Evolutionary conservation across 768 basidiomycete species (phyloP), one percentile per base, ranked within the genome.

Genomic region (Mycena indigotica): DNA sequence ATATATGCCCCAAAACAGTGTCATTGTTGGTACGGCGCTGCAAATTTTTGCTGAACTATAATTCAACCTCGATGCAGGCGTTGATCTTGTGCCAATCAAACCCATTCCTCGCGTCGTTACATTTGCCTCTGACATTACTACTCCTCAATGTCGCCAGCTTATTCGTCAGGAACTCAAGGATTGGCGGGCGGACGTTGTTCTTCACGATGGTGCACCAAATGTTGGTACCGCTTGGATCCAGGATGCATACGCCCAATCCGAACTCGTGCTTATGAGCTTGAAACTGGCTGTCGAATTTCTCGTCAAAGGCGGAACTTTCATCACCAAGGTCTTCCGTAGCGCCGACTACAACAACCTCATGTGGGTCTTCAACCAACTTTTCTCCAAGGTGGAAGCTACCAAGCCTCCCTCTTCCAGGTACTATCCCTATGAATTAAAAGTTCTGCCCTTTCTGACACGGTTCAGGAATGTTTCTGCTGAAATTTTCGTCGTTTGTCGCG

Each of bases 191-290:
- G 97, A 99, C 69, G 85, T 98, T 52, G 95, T 99, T 15, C 84
- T 99, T 56, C 97, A 99, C 71, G 97, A 99, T 73, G 97, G 97
- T 77, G 97, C 97, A 38, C 97, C 97, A 23, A 99, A 99, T 72
- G 97, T 99, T 72, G 97, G 97, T 78, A 93, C 93, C 12, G 97
- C 97, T 13, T 99, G 97, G 97, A 85, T 98, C 63, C 97, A 98
- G 72, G 97, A 99, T 74, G 97, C 97, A 0, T 99, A 95, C 77
- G 85, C 86, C 60, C 97, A 99, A 70, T 93, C 93, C 28, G 97
- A 99, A 72, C 87, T 98, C 58, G 97, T 98, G 52, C 81, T 98
- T 58, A 95, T 91, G 89, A 89, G 88, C 74, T 76, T 98, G 66
- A 97, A 95, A 74, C 84, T 98, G 45, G 95, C 96, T 8, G 93